These are phyloP conservation scores for Eucalyptus curtisii DNA, from an alignment of 345 rosid genomes.

Conservation along the genomic window DNA sequence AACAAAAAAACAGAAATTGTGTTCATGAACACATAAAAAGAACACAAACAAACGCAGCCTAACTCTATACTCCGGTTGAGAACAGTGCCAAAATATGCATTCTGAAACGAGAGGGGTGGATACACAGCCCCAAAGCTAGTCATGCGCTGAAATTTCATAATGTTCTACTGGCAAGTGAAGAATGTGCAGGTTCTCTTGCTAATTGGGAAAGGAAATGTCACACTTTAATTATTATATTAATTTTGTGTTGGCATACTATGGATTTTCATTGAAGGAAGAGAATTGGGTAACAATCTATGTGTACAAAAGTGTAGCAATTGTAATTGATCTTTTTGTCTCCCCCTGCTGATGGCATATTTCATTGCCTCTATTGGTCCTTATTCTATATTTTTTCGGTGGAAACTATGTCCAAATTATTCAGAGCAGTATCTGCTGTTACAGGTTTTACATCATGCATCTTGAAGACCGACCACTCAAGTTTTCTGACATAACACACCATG, in stretches of 20 bases:
- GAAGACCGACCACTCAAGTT: conserved; percentile 27
- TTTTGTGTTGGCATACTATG: neutral
- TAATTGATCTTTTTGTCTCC: neutral
- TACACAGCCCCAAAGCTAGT: neutral
- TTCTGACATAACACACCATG: conserved; percentile 60
- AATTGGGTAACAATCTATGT: neutral
- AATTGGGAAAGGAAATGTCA: neutral
- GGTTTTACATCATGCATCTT: conserved; percentile 57
- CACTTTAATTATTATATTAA: neutral
- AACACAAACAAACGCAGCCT: too few species aligned
- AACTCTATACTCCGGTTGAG: too few species aligned
- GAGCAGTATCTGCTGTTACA: neutral
- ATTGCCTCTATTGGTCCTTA: neutral
- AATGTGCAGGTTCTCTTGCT: neutral
- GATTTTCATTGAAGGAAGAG: neutral
- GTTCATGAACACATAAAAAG: too few species aligned
- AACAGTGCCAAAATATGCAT: neutral
- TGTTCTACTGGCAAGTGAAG: too few species aligned
- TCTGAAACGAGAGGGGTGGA: neutral
- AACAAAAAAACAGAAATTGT: too few species aligned
- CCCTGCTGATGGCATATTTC: neutral
- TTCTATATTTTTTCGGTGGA: neutral
- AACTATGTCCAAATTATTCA: neutral
- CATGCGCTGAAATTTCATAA: neutral
- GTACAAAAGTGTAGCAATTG: neutral